These are phyloP conservation scores for Epichloe gansuensis DNA, from an alignment of 2,329 filamentous ascomycete genomes.

Conservation along the genomic window DNA sequence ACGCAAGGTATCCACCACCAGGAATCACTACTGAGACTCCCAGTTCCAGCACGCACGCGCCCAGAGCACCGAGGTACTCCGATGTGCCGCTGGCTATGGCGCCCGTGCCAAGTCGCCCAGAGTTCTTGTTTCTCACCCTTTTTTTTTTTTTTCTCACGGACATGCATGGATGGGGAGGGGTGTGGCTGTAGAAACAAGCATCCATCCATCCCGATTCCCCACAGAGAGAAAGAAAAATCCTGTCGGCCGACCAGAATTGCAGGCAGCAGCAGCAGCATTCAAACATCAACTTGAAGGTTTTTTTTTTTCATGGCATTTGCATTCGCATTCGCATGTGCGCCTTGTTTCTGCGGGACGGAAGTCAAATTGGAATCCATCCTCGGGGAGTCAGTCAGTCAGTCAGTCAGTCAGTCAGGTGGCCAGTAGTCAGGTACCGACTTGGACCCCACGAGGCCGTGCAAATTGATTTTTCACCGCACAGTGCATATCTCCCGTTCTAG, in stretches of 20 bases:
- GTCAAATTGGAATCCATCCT: not conserved
- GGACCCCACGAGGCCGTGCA: not conserved
- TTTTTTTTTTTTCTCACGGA: not conserved
- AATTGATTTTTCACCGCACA: not conserved
- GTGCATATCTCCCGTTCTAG: not conserved
- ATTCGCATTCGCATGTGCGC: not conserved
- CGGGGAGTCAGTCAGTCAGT: not conserved
- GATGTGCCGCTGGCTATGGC: not conserved
- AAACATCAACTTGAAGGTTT: not conserved
- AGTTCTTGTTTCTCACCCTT: not conserved
- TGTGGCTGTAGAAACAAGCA: not conserved
- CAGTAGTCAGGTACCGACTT: not conserved
- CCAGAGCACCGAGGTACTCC: constrained; percentile 1
- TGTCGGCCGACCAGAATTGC: constrained; percentile 1
- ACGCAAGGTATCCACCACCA: no score
- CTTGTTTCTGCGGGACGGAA: not conserved
- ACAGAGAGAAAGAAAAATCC: not conserved
- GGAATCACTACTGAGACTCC: not conserved
- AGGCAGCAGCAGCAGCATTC: not conserved
- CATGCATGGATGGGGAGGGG: not conserved
- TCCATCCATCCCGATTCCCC: not conserved
- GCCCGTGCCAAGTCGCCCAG: not conserved
- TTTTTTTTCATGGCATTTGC: no score
- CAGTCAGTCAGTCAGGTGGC: not conserved
- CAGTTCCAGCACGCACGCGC: not conserved